phyloP scores from a whole-genome alignment of 2,329 filamentous ascomycete genomes.

The Ramichloridium luteum region DNA sequence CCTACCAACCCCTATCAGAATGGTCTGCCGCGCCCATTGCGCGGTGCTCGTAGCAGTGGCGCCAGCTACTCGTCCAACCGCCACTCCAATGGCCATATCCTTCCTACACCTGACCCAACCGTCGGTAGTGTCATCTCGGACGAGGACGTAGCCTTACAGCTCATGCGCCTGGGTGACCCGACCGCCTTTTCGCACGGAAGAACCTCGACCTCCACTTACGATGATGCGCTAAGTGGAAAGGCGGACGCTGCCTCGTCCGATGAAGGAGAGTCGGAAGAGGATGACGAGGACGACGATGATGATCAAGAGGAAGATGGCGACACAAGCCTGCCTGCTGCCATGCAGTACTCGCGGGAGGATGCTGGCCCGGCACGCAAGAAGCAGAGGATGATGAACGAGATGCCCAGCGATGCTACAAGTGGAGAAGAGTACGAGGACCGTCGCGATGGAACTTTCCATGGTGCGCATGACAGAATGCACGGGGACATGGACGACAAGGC shows the following conservation, averaged over 20 bases:
- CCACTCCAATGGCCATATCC: constrained; percentile 44
- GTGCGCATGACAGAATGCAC: constrained; percentile 42
- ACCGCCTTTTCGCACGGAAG: constrained; percentile 88
- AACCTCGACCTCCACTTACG: constrained; percentile 82
- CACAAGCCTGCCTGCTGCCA: constrained; percentile 16
- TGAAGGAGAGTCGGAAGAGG: constrained; percentile 61
- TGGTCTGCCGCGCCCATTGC: constrained; percentile 31
- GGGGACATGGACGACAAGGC: constrained; percentile 31
- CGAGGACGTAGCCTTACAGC: constrained; percentile 91
- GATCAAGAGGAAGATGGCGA: constrained; percentile 54
- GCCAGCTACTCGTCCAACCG: constrained; percentile 28
- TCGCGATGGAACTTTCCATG: constrained; percentile 41
- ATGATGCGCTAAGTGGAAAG: constrained; percentile 84
- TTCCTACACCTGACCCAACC: constrained; percentile 93
- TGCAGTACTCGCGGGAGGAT: constrained; percentile 17
- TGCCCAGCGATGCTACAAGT: constrained; percentile 48
- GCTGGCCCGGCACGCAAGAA: constrained; percentile 25
- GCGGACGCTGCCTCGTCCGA: constrained; percentile 70
- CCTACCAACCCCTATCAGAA: constrained; percentile 15
- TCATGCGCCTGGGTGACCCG: constrained; percentile 90
- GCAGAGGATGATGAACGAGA: constrained; percentile 33
- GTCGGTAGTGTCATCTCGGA: constrained; percentile 95
- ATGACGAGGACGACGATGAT: constrained; percentile 65
- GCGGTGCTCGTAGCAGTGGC: constrained; percentile 41
- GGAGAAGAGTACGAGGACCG: constrained; percentile 47